Percentiles rank a stretch among this genome's conserved stretches.
Evolutionary conservation across 352 stramenopile genomes (phyloP).

Genomic region (Globisporangium nagaii): DNA sequence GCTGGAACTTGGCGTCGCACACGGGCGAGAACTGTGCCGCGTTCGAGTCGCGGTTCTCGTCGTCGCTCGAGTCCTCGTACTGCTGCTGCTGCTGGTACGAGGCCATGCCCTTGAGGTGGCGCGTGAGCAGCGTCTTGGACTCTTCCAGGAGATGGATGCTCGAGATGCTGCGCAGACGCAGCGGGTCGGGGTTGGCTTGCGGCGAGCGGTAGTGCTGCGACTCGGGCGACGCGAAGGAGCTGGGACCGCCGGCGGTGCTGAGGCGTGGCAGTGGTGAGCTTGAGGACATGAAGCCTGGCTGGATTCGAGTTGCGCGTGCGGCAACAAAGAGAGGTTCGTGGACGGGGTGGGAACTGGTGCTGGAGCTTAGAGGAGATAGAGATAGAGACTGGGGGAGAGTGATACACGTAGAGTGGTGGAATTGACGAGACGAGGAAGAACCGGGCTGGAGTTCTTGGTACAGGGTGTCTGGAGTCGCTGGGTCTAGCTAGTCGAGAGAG

Average conservation of each 20-base stretch:
- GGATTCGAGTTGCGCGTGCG: not conserved
- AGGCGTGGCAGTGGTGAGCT: conserved; percentile 22
- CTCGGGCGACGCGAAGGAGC: conserved; percentile 25
- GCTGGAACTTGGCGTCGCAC: conserved; percentile 4
- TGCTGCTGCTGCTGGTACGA: conserved; percentile 14
- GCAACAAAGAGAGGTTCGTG: conserved; percentile 2
- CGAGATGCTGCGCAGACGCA: conserved; percentile 16
- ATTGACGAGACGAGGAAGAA: not conserved
- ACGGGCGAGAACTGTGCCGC: not conserved
- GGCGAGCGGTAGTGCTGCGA: conserved; percentile 30
- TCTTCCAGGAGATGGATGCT: conserved; percentile 34
- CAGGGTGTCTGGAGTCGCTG: conserved; percentile 1
- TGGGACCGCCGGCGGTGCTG: conserved; percentile 24
- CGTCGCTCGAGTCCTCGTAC: conserved; percentile 16
- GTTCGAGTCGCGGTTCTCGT: conserved; percentile 24
- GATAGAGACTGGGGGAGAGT: not conserved
- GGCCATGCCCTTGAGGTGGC: conserved; percentile 37
- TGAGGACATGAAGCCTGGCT: conserved; percentile 33
- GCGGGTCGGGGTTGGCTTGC: conserved; percentile 12
- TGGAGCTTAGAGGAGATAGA: conserved; percentile 3
- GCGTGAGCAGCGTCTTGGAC: conserved; percentile 29
- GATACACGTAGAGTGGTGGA: not conserved
- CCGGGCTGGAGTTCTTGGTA: conserved; percentile 8
- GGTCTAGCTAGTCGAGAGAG: conserved; percentile 1
- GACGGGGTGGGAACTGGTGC: conserved; percentile 6